Base-by-base conservation (phyloP, 2,329 filamentous ascomycete genomes). In the Claviceps fusiformis region DNA sequence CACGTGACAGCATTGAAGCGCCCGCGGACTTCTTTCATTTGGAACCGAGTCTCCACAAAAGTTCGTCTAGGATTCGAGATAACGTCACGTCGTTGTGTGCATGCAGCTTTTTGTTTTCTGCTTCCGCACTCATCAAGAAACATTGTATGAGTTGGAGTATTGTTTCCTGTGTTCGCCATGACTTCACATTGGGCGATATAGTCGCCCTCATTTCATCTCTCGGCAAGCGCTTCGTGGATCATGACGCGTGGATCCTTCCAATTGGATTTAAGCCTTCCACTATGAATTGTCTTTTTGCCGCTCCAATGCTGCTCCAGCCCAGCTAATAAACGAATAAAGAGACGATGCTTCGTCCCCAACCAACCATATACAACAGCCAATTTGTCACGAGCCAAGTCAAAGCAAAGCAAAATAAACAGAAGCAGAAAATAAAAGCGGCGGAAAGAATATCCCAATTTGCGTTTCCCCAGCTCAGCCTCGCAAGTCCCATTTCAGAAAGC, bases 1-100 rank as follows among this genome's bases (percentile, higher is more conserved):
- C 55, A 56, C 55, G 55, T 59, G 58, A 58, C 59, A 13, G 24
- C 8, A 31, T 6, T 37, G 43, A 53, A 41, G 33, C 15, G 52
- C 31, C 46, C 10, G n/a, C n/a, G n/a, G n/a, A n/a, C n/a, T n/a
- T n/a, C n/a, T n/a, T n/a, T n/a, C n/a, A n/a, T n/a, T 29, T 43
- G 5, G 41, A 33, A 15, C 29, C 31, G 47, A 19, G 29, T 27
- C 44, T 46, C 44, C 44, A 46, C 44, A 46, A 46, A 46, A 29
- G 3, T n/a, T 44, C 17, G 41, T 43, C 17, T 8, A 8, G 11
- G 35, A 37, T 37, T 24, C n/a, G 24, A 41, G 3, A 41, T 17
- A 10, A 39, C 35, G 5, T 41, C 37, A 41, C 37, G 37, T 41
- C 37, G 13, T 3, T 3, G n/a, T n/a, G n/a, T n/a, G n/a, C n/a